These are phyloP conservation scores for Phyllosticta capitalensis DNA, from an alignment of 2,329 filamentous ascomycete genomes.

Conservation along the genomic window DNA sequence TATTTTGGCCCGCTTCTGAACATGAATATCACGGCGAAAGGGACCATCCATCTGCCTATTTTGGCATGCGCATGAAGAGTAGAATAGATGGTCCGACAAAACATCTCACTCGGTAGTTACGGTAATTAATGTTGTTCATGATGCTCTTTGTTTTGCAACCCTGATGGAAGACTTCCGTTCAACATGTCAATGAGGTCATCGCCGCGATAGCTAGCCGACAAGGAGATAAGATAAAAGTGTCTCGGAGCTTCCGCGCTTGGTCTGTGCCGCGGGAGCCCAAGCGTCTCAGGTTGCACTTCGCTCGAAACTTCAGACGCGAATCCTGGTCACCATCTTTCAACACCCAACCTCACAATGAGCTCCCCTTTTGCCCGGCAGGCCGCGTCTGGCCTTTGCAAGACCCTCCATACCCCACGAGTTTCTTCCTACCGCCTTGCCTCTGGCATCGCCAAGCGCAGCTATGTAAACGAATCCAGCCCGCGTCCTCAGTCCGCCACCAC, in stretches of 20 bases:
- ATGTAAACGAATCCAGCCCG: not conserved
- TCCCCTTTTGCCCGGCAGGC: not conserved
- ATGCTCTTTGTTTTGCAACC: too few species aligned
- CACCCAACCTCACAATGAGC: not conserved
- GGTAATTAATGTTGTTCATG: not conserved
- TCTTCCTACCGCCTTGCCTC: not conserved
- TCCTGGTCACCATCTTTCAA: not conserved
- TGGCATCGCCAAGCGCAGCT: not conserved
- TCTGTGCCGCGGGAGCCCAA: not conserved
- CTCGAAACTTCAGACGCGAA: not conserved
- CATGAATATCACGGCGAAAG: not conserved
- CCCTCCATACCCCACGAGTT: not conserved
- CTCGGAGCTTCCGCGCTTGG: not conserved
- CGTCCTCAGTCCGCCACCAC: constrained; percentile 10
- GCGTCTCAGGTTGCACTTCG: not conserved
- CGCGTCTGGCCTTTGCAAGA: not conserved
- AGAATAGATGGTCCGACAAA: not conserved
- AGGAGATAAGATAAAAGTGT: not conserved
- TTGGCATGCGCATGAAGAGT: not conserved
- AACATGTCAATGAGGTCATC: not conserved
- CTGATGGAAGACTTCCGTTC: too few species aligned
- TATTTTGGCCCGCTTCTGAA: not conserved
- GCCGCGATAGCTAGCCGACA: not conserved
- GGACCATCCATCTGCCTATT: not conserved
- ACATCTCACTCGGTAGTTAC: not conserved